Evolutionary conservation across 352 stramenopile genomes (phyloP).

Genomic region (Phytophthora melonis): DNA sequence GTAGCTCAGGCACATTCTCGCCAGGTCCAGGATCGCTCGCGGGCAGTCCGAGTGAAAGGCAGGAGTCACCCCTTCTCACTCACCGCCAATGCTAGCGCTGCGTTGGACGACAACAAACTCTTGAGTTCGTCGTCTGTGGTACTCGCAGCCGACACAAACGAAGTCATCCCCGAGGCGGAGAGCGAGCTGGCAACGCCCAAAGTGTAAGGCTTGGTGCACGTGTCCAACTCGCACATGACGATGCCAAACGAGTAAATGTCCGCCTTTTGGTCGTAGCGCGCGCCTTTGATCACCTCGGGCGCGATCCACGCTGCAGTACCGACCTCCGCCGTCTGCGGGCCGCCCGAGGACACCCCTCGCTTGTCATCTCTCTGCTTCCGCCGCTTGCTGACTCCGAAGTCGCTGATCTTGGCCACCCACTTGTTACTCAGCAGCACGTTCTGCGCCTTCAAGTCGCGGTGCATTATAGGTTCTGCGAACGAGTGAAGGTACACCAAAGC

Average conservation of each 20-base stretch:
- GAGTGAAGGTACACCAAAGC: slow-evolving; percentile 56
- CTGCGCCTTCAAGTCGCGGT: slow-evolving; percentile 68
- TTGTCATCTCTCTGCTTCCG: slow-evolving; percentile 27
- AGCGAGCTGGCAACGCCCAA: slow-evolving; percentile 27
- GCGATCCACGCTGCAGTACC: slow-evolving; percentile 68
- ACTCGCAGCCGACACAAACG: slow-evolving; percentile 23
- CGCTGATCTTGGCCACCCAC: slow-evolving; percentile 61
- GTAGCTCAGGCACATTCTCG: slow-evolving; percentile 53
- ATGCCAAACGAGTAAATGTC: slow-evolving; percentile 74
- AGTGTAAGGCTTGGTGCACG: slow-evolving; percentile 54
- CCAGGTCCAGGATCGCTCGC: slow-evolving; percentile 39
- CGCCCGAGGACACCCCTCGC: slow-evolving; percentile 28
- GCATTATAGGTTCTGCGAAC: slow-evolving; percentile 52
- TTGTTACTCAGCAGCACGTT: slow-evolving; percentile 64
- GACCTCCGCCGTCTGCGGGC: slow-evolving; percentile 51
- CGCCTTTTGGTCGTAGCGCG: slow-evolving; percentile 53
- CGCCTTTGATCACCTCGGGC: slow-evolving; percentile 59
- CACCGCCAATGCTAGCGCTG: slow-evolving; percentile 52
- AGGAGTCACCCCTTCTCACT: slow-evolving; percentile 48
- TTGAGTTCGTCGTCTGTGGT: slow-evolving; percentile 24
- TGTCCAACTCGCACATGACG: slow-evolving; percentile 61
- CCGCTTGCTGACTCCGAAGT: slow-evolving; percentile 68
- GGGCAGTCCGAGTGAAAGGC: slow-evolving; percentile 52
- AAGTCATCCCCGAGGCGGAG: slow-evolving; percentile 41
- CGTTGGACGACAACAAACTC: slow-evolving; percentile 44